Base-by-base conservation (phyloP, 2,329 filamentous ascomycete species). In the Colletotrichum sojae region DNA sequence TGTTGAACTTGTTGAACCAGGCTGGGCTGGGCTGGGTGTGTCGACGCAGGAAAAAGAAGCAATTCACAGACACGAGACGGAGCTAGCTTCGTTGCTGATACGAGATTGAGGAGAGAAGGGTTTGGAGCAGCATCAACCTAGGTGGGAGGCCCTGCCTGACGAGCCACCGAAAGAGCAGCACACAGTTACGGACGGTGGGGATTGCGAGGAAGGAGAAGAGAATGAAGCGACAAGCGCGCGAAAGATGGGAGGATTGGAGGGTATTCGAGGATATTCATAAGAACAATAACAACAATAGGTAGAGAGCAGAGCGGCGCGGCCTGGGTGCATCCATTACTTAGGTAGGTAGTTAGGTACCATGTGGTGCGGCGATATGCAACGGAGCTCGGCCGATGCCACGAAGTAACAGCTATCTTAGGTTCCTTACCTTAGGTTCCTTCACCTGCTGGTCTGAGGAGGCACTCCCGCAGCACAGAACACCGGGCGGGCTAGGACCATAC, bases 251-350 rank as follows among this genome's bases (percentile, higher is more conserved):
- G 48, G 22, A 45, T 20, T 36, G 51, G 67, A 67, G 67, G 67
- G 56, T 27, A 69, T 69, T 69, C 55, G 62, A 51, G 62, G 31
- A 67, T 69, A 69, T 66, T 66, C 64, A 60, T 51, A 66, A 69
- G 18, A 69, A 69, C 27, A 69, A 66, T 31, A 55, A 53, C 36
- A 55, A 45, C 48, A 49, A 18, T 46, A 18, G 13, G 8, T 36
- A 36, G 8, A 36, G 31, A 36, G 6, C 6, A 4, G 27, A 31
- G 31, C 8, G 31, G 6, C 22, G 22, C 22, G 22, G 22, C 22
- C 4, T 25, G 22, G 22, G 5, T 25, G 3, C 22, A 25, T 25
- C 22, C 22, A 25, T 25, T 3, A 8, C 31, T 36, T 36, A 36
- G 31, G 22, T 22, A 45, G 56, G 39, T n/a, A 36, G 25, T 2